Conservation (phyloP, 1,284 basidiomycete species). For the Tremellales sp. region DNA sequence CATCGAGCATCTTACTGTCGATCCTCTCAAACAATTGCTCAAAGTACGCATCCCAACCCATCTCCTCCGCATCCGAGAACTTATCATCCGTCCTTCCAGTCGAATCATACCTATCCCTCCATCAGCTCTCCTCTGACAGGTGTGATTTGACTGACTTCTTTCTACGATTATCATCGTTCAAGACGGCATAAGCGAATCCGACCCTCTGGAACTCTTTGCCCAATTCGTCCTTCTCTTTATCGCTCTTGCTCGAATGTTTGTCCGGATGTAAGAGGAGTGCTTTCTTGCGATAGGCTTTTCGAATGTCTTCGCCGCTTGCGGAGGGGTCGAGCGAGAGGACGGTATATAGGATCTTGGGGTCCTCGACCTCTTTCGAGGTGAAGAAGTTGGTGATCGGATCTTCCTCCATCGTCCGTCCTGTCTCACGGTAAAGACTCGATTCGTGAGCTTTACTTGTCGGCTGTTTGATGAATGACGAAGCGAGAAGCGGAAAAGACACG, state of each 20-base stretch:
- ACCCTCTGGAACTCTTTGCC: slow-evolving; percentile 78
- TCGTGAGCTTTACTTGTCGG: too few relatives aligned
- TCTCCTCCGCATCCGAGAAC: slow-evolving; percentile 64
- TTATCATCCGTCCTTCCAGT: slow-evolving; percentile 80
- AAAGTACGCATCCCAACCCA: slow-evolving; percentile 91
- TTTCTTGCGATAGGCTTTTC: slow-evolving; percentile 75
- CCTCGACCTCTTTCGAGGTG: slow-evolving; percentile 1
- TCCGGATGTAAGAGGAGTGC: slow-evolving; percentile 84
- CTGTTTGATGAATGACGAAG: too few relatives aligned
- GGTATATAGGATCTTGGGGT: background rate
- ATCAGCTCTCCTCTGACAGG: background rate
- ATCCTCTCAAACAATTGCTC: slow-evolving; percentile 80
- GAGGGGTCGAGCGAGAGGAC: slow-evolving; percentile 56
- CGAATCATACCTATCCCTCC: slow-evolving; percentile 65
- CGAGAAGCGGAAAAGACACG: too few relatives aligned
- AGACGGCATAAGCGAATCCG: slow-evolving; percentile 82
- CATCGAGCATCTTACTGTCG: slow-evolving; percentile 76
- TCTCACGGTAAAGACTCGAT: too few relatives aligned
- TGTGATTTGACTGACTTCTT: slow-evolving; percentile 47
- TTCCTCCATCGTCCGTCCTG: background rate
- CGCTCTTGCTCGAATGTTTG: slow-evolving; percentile 66
- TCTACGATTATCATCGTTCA: slow-evolving; percentile 70
- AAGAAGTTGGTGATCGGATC: background rate
- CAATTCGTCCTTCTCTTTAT: slow-evolving; percentile 60
- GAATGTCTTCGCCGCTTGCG: slow-evolving; percentile 64